These are phyloP conservation scores for Tuber aestivum DNA, from an alignment of 495 filamentous ascomycete genomes.

Conservation along the genomic window DNA sequence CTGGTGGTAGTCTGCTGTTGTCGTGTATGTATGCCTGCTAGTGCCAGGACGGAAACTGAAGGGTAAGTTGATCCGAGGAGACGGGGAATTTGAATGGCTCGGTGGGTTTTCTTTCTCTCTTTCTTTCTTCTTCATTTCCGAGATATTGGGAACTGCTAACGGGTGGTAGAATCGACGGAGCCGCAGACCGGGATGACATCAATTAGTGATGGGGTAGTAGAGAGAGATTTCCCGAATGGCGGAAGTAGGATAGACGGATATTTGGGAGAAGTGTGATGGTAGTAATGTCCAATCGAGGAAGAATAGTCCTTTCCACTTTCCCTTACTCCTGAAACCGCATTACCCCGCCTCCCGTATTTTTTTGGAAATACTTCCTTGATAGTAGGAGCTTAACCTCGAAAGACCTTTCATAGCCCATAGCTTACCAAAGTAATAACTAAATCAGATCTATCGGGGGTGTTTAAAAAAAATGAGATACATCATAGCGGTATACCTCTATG, in stretches of 20 bases:
- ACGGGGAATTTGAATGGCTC: background rate
- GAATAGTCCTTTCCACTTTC: no score
- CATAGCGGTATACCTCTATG: background rate
- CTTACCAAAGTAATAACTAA: background rate
- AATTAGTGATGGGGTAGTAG: background rate
- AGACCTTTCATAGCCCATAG: background rate
- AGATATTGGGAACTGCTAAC: background rate
- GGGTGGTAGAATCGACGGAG: background rate
- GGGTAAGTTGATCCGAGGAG: background rate
- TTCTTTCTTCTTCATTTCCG: background rate
- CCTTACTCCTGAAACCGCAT: no score
- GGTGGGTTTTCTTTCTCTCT: background rate
- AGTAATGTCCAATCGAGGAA: background rate
- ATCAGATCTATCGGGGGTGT: background rate
- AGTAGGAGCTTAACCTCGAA: background rate
- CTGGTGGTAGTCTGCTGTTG: background rate
- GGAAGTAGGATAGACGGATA: background rate
- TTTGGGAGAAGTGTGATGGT: background rate
- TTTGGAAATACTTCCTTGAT: background rate
- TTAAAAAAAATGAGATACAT: background rate
- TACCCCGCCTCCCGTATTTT: no score
- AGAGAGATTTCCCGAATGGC: background rate
- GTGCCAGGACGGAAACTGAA: background rate
- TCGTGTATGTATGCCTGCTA: background rate
- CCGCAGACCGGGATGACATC: background rate